Conservation (phyloP, 2,329 filamentous ascomycete genomes). For the Trichoderma polysporum region DNA sequence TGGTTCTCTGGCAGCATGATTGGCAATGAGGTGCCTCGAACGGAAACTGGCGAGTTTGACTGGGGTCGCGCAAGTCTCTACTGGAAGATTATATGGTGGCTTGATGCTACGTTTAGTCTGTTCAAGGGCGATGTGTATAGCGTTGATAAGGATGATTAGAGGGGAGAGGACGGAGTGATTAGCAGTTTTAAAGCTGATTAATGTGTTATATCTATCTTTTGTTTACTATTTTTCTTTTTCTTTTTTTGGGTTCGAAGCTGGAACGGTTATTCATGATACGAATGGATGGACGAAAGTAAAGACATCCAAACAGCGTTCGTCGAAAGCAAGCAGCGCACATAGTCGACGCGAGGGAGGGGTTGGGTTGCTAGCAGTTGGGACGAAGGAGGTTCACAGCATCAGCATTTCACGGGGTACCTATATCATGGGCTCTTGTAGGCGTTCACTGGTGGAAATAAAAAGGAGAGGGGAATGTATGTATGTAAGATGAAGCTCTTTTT, state of each 20-base stretch:
- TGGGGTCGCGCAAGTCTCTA: constrained; percentile 66
- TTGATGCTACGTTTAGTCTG: constrained; percentile 58
- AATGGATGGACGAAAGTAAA: background rate
- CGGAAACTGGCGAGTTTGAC: constrained; percentile 75
- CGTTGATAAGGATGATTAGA: constrained; percentile 58
- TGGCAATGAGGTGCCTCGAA: constrained; percentile 71
- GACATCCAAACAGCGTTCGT: constrained; percentile 8
- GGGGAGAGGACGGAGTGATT: background rate
- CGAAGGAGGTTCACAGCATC: background rate
- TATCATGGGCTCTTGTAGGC: constrained; percentile 14
- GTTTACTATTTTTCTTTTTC: background rate
- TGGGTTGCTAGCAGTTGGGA: background rate
- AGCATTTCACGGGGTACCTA: constrained; percentile 5
- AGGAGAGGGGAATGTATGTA: background rate
- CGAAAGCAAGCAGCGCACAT: background rate
- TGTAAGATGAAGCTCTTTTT: constrained; percentile 5
- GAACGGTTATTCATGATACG: background rate
- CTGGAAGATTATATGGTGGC: constrained; percentile 65
- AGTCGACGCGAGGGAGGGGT: background rate
- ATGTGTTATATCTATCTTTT: background rate
- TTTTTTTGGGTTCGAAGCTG: background rate
- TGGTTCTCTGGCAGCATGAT: constrained; percentile 75
- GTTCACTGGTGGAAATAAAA: constrained; percentile 3
- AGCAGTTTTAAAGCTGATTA: background rate
- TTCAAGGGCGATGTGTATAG: constrained; percentile 60